Evolutionary conservation across 345 rosid genomes (phyloP).

Genomic region (Euphorbia lathyris): DNA sequence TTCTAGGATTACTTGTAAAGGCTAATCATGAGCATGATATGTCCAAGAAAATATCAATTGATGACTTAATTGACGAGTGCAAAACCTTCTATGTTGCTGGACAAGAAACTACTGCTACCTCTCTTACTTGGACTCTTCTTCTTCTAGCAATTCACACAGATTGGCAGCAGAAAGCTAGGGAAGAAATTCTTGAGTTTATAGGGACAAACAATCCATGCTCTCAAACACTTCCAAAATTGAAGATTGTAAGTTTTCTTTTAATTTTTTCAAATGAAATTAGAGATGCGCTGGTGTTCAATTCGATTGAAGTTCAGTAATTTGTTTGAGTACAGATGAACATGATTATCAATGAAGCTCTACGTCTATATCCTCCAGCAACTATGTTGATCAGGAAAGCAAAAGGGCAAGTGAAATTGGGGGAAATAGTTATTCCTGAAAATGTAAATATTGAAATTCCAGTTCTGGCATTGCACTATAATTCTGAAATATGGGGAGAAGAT

Average conservation of each 20-base stretch:
- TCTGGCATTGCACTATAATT: conserved; percentile 12
- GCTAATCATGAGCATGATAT: conserved; percentile 11
- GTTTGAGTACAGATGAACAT: conserved; percentile 13
- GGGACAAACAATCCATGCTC: conserved; percentile 11
- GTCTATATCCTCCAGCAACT: conserved; percentile 10
- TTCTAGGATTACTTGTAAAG: conserved; percentile 19
- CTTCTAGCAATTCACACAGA: conserved; percentile 21
- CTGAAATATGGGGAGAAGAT: conserved; percentile 18
- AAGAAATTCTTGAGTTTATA: conserved; percentile 9
- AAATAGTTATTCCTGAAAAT: conserved; percentile 1
- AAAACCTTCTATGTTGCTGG: conserved; percentile 19
- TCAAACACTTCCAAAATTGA: conserved; percentile 9
- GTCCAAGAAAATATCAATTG: conserved; percentile 11
- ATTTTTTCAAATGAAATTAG: background rate
- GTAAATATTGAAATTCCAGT: background rate
- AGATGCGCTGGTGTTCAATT: too few species aligned
- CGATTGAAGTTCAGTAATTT: too few species aligned
- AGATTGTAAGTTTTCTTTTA: conserved; percentile 11
- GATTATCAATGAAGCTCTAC: conserved; percentile 20
- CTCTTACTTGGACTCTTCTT: conserved; percentile 19
- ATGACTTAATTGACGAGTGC: conserved; percentile 18
- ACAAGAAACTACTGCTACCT: conserved; percentile 14
- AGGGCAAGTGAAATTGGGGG: conserved; percentile 9
- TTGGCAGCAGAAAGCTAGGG: conserved; percentile 22
- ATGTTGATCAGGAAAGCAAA: conserved; percentile 8